phyloP scores from a whole-genome alignment of 2,329 filamentous ascomycete species.

The Fusarium pininemorale region DNA sequence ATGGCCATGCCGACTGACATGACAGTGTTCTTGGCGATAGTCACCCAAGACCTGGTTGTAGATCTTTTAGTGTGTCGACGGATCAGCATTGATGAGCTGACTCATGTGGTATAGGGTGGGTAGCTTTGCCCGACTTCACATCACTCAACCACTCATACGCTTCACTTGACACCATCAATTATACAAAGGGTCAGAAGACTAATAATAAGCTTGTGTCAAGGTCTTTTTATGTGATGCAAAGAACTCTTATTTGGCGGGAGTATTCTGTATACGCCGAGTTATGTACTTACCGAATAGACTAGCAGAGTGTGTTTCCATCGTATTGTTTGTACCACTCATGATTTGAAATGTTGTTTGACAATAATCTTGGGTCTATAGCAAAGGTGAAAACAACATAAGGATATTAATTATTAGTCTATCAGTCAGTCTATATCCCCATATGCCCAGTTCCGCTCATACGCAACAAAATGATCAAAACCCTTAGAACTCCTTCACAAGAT shows the following conservation, averaged over 20 bases:
- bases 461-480: too few species aligned
- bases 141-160: background rate
- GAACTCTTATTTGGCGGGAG: background rate
- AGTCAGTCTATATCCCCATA: background rate
- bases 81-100: background rate
- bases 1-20: background rate
- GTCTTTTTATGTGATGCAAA: background rate
- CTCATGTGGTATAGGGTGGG: conserved; percentile 8
- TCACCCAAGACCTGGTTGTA: conserved; percentile 3
- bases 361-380: background rate
- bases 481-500: too few species aligned
- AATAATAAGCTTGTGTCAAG: background rate
- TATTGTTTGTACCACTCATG: background rate
- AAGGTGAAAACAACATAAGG: too few species aligned
- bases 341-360: background rate
- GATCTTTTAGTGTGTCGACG: background rate
- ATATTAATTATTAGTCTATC: background rate
- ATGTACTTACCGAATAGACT: accelerated
- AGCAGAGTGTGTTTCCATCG: too few species aligned
- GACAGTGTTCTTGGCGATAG: conserved; percentile 1
- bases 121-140: background rate
- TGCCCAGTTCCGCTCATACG: too few species aligned
- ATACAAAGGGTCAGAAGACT: too few species aligned
- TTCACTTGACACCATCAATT: background rate
- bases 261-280: background rate